Percentiles rank a stretch among this genome's conserved stretches.
These are phyloP conservation scores for Linum trigynum DNA, from an alignment of 345 rosid species.

Conservation along the genomic window DNA sequence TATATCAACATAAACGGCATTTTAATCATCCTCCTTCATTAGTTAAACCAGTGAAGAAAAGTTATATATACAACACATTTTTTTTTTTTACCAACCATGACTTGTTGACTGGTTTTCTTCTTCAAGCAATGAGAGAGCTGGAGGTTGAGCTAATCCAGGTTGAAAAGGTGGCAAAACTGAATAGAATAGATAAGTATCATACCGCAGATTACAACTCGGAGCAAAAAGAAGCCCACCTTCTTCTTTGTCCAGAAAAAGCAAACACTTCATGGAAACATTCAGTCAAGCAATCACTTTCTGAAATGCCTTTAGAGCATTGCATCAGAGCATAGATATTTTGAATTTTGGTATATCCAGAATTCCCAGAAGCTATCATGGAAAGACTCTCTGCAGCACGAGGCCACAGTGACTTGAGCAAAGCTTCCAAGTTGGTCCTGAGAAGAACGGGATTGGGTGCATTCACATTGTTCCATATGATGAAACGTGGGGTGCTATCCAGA, in stretches of 20 bases:
- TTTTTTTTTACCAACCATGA: no score
- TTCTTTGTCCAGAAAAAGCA: neutral
- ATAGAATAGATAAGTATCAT: neutral
- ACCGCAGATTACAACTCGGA: neutral
- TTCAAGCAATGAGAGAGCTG: no score
- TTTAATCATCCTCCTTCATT: no score
- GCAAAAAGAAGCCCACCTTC: neutral
- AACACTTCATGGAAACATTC: neutral
- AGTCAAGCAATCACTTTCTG: neutral
- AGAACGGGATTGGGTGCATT: neutral
- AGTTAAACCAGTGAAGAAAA: no score
- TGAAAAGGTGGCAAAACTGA: neutral
- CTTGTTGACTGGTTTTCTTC: neutral
- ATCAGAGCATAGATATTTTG: neutral
- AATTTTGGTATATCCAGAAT: no score
- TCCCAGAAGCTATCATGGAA: neutral
- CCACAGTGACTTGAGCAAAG: neutral
- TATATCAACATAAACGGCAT: no score
- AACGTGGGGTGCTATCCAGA: conserved; percentile 32
- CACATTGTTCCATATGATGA: conserved; percentile 24
- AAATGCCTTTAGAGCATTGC: neutral
- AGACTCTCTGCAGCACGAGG: neutral
- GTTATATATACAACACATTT: no score
- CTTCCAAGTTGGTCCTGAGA: neutral
- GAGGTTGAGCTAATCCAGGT: neutral